A percentile compares a stretch with the other conserved stretches of the same genome.
Conservation (phyloP, 2,329 filamentous ascomycete species). For the Fusarium devonianum region DNA sequence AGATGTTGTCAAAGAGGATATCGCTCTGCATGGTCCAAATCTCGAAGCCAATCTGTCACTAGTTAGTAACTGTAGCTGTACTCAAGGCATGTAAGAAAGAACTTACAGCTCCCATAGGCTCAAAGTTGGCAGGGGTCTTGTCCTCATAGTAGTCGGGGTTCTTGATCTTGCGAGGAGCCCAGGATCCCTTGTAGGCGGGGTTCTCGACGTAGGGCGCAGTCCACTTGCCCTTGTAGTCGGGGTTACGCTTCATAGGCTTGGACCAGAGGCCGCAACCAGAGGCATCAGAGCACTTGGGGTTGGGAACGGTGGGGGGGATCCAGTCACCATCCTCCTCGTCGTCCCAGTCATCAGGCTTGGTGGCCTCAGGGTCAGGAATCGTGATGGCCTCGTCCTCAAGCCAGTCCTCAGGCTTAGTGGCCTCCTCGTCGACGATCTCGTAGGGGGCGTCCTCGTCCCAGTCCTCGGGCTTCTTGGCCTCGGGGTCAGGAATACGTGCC, state of each 20-base stretch:
- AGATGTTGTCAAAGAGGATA: slow-evolving; percentile 99
- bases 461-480: slow-evolving; percentile 95
- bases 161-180: slow-evolving; percentile 93
- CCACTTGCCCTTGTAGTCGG: slow-evolving; percentile 99
- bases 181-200: slow-evolving; percentile 95
- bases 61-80: slow-evolving; percentile 21
- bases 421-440: slow-evolving; percentile 94
- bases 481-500: slow-evolving; percentile 87
- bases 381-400: slow-evolving; percentile 85
- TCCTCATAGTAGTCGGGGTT: slow-evolving; percentile 98
- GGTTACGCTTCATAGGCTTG: slow-evolving; percentile 92
- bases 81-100: background rate
- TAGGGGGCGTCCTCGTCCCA: slow-evolving; percentile 99
- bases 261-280: slow-evolving; percentile 95
- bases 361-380: slow-evolving; percentile 89
- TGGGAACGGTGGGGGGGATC: slow-evolving; percentile 86
- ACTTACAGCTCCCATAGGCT: slow-evolving; percentile 96
- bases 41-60: slow-evolving; percentile 86
- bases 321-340: slow-evolving; percentile 99
- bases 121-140: slow-evolving; percentile 94
- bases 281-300: slow-evolving; percentile 93
- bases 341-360: slow-evolving; percentile 99
- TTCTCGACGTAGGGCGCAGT: slow-evolving; percentile 91
- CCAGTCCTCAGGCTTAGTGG: slow-evolving; percentile 93
- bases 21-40: slow-evolving; percentile 99